Evolutionary conservation across 1,284 basidiomycete species (phyloP), one percentile per base, ranked within the genome.

Genomic region (Cutaneotrichosporon sp.): DNA sequence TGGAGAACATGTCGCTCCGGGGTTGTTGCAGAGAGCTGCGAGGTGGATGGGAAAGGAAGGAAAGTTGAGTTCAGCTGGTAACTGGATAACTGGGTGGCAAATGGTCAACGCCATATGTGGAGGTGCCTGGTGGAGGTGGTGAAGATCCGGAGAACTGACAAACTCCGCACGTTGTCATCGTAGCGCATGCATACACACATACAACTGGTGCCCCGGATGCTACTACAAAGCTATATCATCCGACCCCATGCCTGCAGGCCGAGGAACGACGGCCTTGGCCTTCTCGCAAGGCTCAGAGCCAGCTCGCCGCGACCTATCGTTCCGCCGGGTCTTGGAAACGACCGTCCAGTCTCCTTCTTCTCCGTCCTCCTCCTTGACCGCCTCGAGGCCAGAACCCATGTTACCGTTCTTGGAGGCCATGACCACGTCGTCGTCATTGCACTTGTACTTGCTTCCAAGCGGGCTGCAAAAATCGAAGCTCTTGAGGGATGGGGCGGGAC

Each of bases 401-500:
- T 42, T 34, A 0, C 56, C 43, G 22, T 33, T 58, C 45, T 55
- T 60, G 8, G 57, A 29, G 1, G 25, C n/a, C 63, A 64, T 62
- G 31, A 52, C 13, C 3, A 59, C 31, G 25, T 64, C 66, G 47
- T 64, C 56, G 34, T 63, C 65, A 33, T 24, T 56, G 46, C 34
- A 71, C 70, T 0, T 36, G 24, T 46, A 3, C 24, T 50, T 33
- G 7, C 71, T 71, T 20, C 73, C 71, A 0, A 78, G 59, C 0
- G 76, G 76, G 22, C 70, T 73, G 46, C 75, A 71, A 59, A 78
- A 78, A 53, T 77, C 77, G 45, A 78, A 78, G 20, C 59, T 69
- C 27, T 64, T 66, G 8, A 71, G 46, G 0, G 69, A 67, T 0
- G 73, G 71, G 59, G 36, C 68, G 33, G 54, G 65, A 33, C 42